Percentiles rank a stretch among this genome's conserved stretches.
phyloP scores from a whole-genome alignment of 805 yeast genomes.

The Yamadazyma kitorensis region DNA sequence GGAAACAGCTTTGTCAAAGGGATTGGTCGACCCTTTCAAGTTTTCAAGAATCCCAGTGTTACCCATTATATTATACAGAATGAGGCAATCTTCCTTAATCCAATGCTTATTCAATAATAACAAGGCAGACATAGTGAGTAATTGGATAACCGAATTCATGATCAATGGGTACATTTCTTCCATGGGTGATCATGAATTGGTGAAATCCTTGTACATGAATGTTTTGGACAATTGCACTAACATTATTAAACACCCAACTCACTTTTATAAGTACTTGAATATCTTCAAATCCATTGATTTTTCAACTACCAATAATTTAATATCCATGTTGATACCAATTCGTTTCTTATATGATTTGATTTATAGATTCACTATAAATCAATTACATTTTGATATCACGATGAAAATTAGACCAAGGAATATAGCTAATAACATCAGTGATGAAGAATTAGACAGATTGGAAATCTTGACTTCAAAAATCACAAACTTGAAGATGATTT shows the following conservation, averaged over 20 bases:
- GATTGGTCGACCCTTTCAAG: conserved; percentile 34
- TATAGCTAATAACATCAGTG: conserved; percentile 28
- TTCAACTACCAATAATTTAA: conserved; percentile 29
- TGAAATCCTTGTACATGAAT: conserved; percentile 14
- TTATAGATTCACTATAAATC: conserved; percentile 31
- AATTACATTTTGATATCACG: conserved; percentile 27
- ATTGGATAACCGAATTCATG: conserved; percentile 33
- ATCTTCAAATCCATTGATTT: conserved; percentile 23
- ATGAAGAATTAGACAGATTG: conserved; percentile 18
- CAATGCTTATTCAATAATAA: conserved; percentile 23
- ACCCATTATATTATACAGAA: conserved; percentile 37
- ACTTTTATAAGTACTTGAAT: conserved; percentile 9
- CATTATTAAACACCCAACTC: conserved; percentile 8
- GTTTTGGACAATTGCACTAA: background rate
- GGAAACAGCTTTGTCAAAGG: conserved; percentile 29
- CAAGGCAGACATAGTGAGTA: conserved; percentile 7
- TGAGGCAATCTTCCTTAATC: conserved; percentile 32
- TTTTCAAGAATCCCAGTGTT: conserved; percentile 35
- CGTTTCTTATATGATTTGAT: conserved; percentile 37
- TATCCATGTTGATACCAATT: conserved; percentile 32
- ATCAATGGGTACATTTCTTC: conserved; percentile 36
- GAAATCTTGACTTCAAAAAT: conserved; percentile 14
- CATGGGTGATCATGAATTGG: conserved; percentile 33
- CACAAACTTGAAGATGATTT: background rate
- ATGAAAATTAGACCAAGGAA: conserved; percentile 29